A percentile compares a stretch with the other conserved stretches of the same genome.
phyloP scores from a whole-genome alignment of 495 filamentous ascomycete genomes.

The Hypoxylon intermedium region DNA sequence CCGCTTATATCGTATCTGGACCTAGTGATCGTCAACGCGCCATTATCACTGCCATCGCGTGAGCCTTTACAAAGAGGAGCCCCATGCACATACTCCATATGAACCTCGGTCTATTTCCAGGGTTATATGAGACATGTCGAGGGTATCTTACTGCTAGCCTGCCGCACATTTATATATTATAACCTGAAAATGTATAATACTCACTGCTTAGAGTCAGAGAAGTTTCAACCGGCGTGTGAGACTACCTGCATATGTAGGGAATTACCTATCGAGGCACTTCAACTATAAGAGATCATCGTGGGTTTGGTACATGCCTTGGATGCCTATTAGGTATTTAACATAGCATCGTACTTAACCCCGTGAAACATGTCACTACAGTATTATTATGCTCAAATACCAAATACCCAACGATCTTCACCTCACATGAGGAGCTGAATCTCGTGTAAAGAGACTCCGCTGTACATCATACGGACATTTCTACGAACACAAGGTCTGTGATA shows the following conservation, averaged over 20 bases:
- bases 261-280: no score
- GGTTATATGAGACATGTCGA: neutral
- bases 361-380: no score
- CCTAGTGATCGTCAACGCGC: slow-evolving; percentile 23
- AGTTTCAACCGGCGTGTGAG: no score
- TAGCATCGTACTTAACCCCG: neutral
- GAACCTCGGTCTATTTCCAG: neutral
- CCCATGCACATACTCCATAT: neutral
- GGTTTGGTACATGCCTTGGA: no score
- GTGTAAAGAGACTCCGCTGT: slow-evolving; percentile 29
- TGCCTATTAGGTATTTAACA: neutral
- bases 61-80: neutral
- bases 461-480: slow-evolving; percentile 31
- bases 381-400: slow-evolving; percentile 1
- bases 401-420: slow-evolving; percentile 4
- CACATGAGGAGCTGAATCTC: slow-evolving; percentile 27
- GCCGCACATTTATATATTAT: no score
- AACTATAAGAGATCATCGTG: no score
- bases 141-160: neutral
- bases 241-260: no score
- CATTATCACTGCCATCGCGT: slow-evolving; percentile 14
- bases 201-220: no score
- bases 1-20: slow-evolving; percentile 2
- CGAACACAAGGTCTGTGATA: slow-evolving; percentile 39
- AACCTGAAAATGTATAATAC: no score